Evolutionary conservation across 176 grass and related monocot species (phyloP).

Genomic region (Bonia amplexicaulis): DNA sequence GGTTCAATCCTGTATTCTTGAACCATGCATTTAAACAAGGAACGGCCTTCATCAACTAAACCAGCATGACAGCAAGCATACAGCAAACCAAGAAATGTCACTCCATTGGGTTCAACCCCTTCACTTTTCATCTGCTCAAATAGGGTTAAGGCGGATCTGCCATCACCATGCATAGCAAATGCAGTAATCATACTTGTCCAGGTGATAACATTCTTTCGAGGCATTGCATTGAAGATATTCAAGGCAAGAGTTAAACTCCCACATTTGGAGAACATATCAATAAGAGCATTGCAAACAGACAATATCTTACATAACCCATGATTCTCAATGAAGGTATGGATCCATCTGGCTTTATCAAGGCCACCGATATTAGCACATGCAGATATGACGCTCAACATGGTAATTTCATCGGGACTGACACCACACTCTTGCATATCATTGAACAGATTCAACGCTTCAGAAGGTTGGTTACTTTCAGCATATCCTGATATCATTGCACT

Average conservation of each 20-base stretch:
- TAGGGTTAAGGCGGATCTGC: slow-evolving; percentile 48
- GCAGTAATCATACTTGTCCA: slow-evolving; percentile 91
- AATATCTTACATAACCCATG: slow-evolving; percentile 43
- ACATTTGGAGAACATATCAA: slow-evolving; percentile 96
- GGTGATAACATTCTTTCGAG: slow-evolving; percentile 70
- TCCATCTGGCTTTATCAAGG: slow-evolving; percentile 64
- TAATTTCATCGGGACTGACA: slow-evolving; percentile 56
- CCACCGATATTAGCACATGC: slow-evolving; percentile 68
- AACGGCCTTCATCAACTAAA: slow-evolving; percentile 68
- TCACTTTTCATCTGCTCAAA: slow-evolving; percentile 71
- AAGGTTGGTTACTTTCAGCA: slow-evolving; percentile 50
- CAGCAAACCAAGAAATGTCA: slow-evolving; percentile 79
- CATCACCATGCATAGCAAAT: slow-evolving; percentile 81
- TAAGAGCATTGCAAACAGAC: slow-evolving; percentile 71
- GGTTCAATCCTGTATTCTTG: slow-evolving; percentile 53
- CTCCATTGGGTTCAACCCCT: slow-evolving; percentile 58
- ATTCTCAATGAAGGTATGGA: slow-evolving; percentile 52
- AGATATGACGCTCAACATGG: slow-evolving; percentile 70
- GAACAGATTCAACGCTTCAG: slow-evolving; percentile 66
- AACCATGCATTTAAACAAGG: slow-evolving; percentile 65
- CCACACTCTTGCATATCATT: slow-evolving; percentile 52
- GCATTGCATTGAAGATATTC: slow-evolving; percentile 60
- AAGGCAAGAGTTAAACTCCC: slow-evolving; percentile 58
- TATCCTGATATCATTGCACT: slow-evolving; percentile 89
- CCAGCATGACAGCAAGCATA: slow-evolving; percentile 81